Conservation (phyloP, 2,329 filamentous ascomycete genomes). For the Paecilomyces fulvus region DNA sequence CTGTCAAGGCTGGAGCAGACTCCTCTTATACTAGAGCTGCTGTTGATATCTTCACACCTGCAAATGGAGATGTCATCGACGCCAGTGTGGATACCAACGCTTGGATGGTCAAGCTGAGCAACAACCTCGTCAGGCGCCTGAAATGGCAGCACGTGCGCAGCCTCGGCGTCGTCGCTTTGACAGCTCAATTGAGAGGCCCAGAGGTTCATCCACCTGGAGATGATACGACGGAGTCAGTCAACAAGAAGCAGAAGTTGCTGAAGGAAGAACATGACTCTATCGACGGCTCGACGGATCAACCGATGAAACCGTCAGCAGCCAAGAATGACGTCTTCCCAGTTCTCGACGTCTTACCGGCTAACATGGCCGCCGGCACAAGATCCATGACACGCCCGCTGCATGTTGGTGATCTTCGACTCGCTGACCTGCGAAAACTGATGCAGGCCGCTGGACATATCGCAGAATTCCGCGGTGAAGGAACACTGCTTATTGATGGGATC, state of each 20-base stretch:
- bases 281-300: constrained; percentile 11
- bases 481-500: constrained; percentile 75
- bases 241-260: constrained; percentile 45
- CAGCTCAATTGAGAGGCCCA: constrained; percentile 57
- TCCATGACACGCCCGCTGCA: constrained; percentile 81
- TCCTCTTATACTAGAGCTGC: constrained; percentile 1
- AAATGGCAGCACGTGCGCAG: constrained; percentile 93
- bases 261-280: constrained; percentile 36
- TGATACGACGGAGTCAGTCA: constrained; percentile 29
- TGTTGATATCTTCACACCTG: constrained; percentile 65
- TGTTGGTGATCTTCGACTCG: constrained; percentile 83
- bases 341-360: constrained; percentile 51
- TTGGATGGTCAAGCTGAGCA: constrained; percentile 87
- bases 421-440: constrained; percentile 79
- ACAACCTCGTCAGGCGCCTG: constrained; percentile 72
- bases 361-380: constrained; percentile 62
- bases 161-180: constrained; percentile 85
- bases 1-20: constrained; percentile 28
- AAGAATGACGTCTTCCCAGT: constrained; percentile 38
- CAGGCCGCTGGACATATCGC: constrained; percentile 73
- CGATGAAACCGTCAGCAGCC: constrained; percentile 14
- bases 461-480: constrained; percentile 90
- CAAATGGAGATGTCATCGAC: constrained; percentile 65
- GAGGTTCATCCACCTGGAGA: constrained; percentile 25
- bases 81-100: constrained; percentile 97